Evolutionary conservation across 495 filamentous ascomycete species (phyloP), one percentile per base, ranked within the genome.

Genomic region (Usnea hakonensis): DNA sequence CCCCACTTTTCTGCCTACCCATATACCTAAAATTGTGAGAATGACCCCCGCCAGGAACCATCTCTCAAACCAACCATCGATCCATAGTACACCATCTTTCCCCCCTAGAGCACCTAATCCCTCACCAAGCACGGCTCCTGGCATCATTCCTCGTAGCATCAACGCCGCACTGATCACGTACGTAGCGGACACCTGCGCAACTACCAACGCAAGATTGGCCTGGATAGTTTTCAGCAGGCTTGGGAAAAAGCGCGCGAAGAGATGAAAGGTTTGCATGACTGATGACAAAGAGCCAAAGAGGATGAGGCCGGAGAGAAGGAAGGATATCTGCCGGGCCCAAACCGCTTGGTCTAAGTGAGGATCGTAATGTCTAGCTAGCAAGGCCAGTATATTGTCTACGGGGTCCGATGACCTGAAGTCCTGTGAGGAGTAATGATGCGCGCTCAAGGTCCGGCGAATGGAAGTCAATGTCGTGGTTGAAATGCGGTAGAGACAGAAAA

Each of bases 61-160:
- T 28, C 81, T 83, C 68, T 92, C 90, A 70, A 93, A 94, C 90
- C 89, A 93, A n/a, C 83, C 74, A 65, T 91, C 90, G n/a, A 89
- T 87, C 68, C 68, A 70, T n/a, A 41, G 53, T 64, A 91, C 90
- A 16, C 70, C 74, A 10, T 83, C 81, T 68, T 89, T 85, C 13
- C 85, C 86, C 35, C 83, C 83, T 37, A 93, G 74, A n/a, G 84
- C 87, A 61, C 88, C 87, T 5, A 81, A 81, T 5, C 91, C 87
- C 6, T 85, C 85, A 37, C 82, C 79, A 21, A 88, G 82, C 65
- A 91, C 85, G 65, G 89, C 85, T 35, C 74, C 75, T 0, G 90
- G 90, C 59, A 92, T 76, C 73, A 87, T 90, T 59, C 83, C 85
- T 54, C 90, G 73, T 55, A 94, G 74, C 50, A 94, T 76, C 60